Conservation (phyloP, 2,329 filamentous ascomycete genomes). For the Aspergillus versicolor region DNA sequence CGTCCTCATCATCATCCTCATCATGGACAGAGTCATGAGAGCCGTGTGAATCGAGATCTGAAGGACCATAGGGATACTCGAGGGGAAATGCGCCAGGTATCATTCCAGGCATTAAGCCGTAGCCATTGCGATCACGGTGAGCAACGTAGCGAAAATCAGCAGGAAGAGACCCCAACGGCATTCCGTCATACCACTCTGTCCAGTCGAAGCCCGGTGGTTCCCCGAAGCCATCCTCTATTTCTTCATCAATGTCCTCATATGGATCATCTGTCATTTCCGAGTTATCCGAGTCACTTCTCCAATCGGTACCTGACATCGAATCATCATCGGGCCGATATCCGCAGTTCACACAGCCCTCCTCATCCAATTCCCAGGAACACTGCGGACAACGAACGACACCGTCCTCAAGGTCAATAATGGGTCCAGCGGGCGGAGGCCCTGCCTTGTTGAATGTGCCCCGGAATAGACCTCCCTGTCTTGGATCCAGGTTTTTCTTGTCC, state of each 20-base stretch:
- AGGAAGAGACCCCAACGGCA: slow-evolving; percentile 15
- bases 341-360: slow-evolving; percentile 54
- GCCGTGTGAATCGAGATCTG: neutral
- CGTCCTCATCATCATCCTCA: slow-evolving; percentile 20
- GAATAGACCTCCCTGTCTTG: slow-evolving; percentile 59
- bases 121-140: neutral
- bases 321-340: slow-evolving; percentile 51
- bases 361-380: slow-evolving; percentile 64
- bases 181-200: slow-evolving; percentile 13
- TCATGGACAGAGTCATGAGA: neutral
- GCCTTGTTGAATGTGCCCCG: slow-evolving; percentile 56
- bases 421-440: slow-evolving; percentile 28
- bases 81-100: neutral
- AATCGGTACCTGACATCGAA: slow-evolving; percentile 37
- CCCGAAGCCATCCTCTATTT: slow-evolving; percentile 31
- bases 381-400: slow-evolving; percentile 61
- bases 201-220: slow-evolving; percentile 28
- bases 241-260: slow-evolving; percentile 15
- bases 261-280: slow-evolving; percentile 41
- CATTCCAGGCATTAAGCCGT: neutral
- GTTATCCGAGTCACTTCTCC: slow-evolving; percentile 47
- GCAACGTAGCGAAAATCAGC: slow-evolving; percentile 14
- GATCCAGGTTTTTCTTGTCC: slow-evolving; percentile 57
- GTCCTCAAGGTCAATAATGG: slow-evolving; percentile 59
- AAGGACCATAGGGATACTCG: neutral